Evolutionary conservation across 768 basidiomycete genomes (phyloP), one percentile per base, ranked within the genome.

Genomic region (Lactarius trivialis): DNA sequence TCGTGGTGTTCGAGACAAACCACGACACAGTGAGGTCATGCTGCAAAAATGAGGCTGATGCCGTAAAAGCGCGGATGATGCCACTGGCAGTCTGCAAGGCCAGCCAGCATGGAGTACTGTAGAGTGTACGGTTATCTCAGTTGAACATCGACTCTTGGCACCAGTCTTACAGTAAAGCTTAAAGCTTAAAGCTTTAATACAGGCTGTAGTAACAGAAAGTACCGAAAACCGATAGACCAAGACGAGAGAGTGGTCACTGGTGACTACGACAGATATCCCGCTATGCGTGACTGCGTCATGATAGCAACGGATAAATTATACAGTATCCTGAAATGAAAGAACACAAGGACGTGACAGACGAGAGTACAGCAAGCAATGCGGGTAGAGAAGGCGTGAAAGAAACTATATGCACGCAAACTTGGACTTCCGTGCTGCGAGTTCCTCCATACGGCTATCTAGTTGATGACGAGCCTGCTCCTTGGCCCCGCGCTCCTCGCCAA

Each of bases 401-500:
- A 58, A 64, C 81, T 79, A 93, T 74, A 93, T 81, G 75, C 91
- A 93, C 57, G 87, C 89, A 74, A 93, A 96, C 77, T 95, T 96
- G 65, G 91, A 93, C 78, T 93, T 94, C 63, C 90, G 86, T 76
- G 82, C 82, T 64, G 81, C 77, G 48, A 93, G 77, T 70, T 94
- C 93, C 59, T 92, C 90, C 85, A 93, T 88, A 65, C 93, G 85
- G 17, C 82, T 80, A 71, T 95, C 93, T 30, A 95, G 83, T 73
- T 93, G 92, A 64, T 87, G 86, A 55, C 91, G 85, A 55, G 85
- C 89, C 28, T 91, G 87, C 73, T 95, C 93, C 75, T 92, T 93
- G n/a, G 84, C 88, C 69, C 81, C 82, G 56, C 92, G 85, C 73
- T 95, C 92, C 71, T 95, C 91, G 69, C 91, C 89, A 28, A 94